These are phyloP conservation scores for Mycena floridula DNA, from an alignment of 768 basidiomycete genomes.

Conservation along the genomic window DNA sequence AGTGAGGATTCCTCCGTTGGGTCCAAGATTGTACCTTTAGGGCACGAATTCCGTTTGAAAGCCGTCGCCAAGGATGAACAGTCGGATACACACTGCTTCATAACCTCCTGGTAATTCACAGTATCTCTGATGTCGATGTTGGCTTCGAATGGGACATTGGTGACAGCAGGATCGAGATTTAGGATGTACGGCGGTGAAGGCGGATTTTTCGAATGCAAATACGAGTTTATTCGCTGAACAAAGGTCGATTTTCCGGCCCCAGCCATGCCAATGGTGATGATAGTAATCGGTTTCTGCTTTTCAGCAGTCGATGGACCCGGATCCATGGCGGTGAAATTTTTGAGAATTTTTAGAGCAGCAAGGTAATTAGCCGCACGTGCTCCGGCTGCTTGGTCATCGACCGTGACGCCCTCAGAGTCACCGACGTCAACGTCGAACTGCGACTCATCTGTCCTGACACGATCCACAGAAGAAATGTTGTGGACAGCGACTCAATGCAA, in stretches of 20 bases:
- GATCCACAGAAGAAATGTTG: no score
- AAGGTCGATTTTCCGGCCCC: slow-evolving; percentile 98
- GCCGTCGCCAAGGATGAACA: slow-evolving; percentile 6
- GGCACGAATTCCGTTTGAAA: no score
- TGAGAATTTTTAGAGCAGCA: no score
- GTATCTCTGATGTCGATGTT: slow-evolving; percentile 99
- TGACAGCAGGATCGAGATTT: slow-evolving; percentile 96
- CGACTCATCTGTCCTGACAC: no score
- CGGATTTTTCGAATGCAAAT: slow-evolving; percentile 67
- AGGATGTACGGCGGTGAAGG: slow-evolving; percentile 86
- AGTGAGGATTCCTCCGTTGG: slow-evolving; percentile 96
- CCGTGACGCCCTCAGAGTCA: no score
- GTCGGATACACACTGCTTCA: slow-evolving; percentile 86
- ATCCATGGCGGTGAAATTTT: background rate
- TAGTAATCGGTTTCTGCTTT: slow-evolving; percentile 67
- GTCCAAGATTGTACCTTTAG: slow-evolving; percentile 88
- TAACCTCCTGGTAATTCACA: slow-evolving; percentile 94
- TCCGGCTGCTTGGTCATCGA: no score
- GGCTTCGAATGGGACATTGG: slow-evolving; percentile 85
- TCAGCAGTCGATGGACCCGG: background rate
- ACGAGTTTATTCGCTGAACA: slow-evolving; percentile 89
- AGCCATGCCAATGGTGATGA: slow-evolving; percentile 94
- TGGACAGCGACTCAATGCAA: no score
- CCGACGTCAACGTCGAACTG: no score
- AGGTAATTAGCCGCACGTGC: no score